These are phyloP conservation scores for Phlebopus sp. DNA, from an alignment of 1,284 basidiomycete species.

Conservation along the genomic window DNA sequence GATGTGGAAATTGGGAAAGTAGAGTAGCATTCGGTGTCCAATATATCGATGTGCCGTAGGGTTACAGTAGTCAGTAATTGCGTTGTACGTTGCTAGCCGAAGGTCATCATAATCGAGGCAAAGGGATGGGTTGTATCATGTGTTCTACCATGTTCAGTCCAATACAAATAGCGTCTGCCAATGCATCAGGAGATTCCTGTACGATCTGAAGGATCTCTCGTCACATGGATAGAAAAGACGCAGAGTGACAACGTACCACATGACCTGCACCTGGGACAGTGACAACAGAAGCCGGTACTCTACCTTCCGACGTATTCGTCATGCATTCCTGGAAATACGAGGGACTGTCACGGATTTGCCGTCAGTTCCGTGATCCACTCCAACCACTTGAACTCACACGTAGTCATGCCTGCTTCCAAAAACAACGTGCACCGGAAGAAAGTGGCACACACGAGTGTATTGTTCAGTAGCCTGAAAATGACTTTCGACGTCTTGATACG, in stretches of 20 bases:
- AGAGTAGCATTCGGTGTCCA: conserved; percentile 2
- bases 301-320: conserved; percentile 35
- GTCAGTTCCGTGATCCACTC: background rate
- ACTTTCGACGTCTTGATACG: conserved; percentile 40
- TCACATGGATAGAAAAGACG: background rate
- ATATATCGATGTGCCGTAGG: background rate
- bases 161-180: conserved; percentile 33
- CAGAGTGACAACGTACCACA: conserved; percentile 30
- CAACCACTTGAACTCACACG: conserved; percentile 30
- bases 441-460: conserved; percentile 31
- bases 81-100: too few relatives aligned
- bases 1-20: conserved; percentile 62
- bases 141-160: conserved; percentile 13
- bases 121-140: background rate
- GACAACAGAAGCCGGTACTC: conserved; percentile 38
- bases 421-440: conserved; percentile 40
- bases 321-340: conserved; percentile 41
- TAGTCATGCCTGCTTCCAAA: conserved; percentile 39
- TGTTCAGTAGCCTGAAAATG: conserved; percentile 40
- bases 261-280: conserved; percentile 41
- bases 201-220: conserved; percentile 31
- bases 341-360: conserved; percentile 28
- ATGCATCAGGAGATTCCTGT: conserved; percentile 38
- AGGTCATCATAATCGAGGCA: conserved; percentile 3
- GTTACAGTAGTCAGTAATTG: conserved; percentile 8